Conservation (phyloP, 495 filamentous ascomycete genomes). For the Xylaria sp. region DNA sequence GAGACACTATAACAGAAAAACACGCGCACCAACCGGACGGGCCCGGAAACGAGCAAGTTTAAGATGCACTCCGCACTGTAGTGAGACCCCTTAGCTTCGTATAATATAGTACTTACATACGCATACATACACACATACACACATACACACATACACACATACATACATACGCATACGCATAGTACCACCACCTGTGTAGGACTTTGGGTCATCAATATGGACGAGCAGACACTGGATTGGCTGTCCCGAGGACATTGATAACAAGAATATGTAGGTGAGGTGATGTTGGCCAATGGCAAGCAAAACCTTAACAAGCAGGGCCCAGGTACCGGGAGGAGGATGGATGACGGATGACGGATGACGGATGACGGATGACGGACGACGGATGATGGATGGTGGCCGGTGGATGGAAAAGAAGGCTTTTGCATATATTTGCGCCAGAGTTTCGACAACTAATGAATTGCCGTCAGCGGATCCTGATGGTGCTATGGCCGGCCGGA, state of each 20-base stretch:
- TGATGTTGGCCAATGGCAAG: slow-evolving; percentile 1
- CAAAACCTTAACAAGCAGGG: neutral
- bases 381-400: too few relatives aligned
- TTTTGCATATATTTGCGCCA: neutral
- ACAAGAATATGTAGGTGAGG: neutral
- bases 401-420: slow-evolving; percentile 7
- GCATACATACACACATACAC: too few relatives aligned
- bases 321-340: neutral
- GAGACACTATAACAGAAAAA: slow-evolving; percentile 2
- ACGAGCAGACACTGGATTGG: slow-evolving; percentile 5
- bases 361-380: too few relatives aligned
- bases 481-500: slow-evolving; percentile 18
- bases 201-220: neutral
- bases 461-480: neutral
- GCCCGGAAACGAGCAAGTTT: slow-evolving; percentile 14
- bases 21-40: slow-evolving; percentile 21
- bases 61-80: slow-evolving; percentile 15
- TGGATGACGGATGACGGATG: too few relatives aligned
- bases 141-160: too few relatives aligned
- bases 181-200: neutral
- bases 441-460: slow-evolving; percentile 13
- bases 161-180: too few relatives aligned
- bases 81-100: slow-evolving; percentile 4
- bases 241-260: neutral
- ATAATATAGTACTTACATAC: too few relatives aligned